These are phyloP conservation scores for Heracleum sosnowskyi DNA, from an alignment of 129 eudicot genomes.

Conservation along the genomic window DNA sequence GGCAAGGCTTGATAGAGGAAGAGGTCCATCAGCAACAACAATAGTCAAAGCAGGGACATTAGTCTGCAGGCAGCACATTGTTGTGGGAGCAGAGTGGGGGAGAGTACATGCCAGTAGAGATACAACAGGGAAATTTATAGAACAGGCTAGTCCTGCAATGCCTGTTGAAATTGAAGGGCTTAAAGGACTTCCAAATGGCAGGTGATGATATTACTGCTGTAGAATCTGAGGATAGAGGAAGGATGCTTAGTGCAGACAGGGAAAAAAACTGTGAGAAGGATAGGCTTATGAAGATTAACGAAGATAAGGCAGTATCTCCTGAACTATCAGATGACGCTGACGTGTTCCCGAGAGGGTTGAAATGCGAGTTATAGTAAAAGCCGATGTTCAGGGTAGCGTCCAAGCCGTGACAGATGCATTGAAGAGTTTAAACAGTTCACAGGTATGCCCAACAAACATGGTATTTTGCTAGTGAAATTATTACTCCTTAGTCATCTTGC, in stretches of 20 bases:
- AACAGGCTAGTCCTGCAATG: conserved; percentile 65
- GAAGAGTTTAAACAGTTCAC: conserved; percentile 71
- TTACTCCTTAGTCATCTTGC: background rate
- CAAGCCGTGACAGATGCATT: conserved; percentile 87
- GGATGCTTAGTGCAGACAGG: conserved; percentile 91
- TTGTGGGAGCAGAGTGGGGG: conserved; percentile 94
- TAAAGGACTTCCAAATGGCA: conserved; percentile 91
- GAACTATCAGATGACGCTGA: conserved; percentile 36
- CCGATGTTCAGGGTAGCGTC: conserved; percentile 91
- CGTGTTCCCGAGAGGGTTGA: conserved; percentile 48
- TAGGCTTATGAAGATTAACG: conserved; percentile 34
- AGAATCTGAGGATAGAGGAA: conserved; percentile 76
- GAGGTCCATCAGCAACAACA: conserved; percentile 86
- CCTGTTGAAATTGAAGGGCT: conserved; percentile 97
- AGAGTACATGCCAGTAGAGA: conserved; percentile 78
- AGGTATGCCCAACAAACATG: conserved; percentile 33
- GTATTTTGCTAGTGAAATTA: background rate
- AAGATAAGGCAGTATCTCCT: conserved; percentile 18
- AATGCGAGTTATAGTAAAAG: conserved; percentile 73
- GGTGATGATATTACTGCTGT: conserved; percentile 91
- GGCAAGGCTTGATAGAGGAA: conserved; percentile 83
- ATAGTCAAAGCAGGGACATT: conserved; percentile 84
- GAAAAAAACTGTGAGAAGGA: conserved; percentile 62
- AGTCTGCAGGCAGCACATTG: conserved; percentile 73
- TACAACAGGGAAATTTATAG: conserved; percentile 37